A percentile compares a stretch with the other conserved stretches of the same genome.
Conservation (phyloP, 2,329 filamentous ascomycete species). For the Microdochium nivale region DNA sequence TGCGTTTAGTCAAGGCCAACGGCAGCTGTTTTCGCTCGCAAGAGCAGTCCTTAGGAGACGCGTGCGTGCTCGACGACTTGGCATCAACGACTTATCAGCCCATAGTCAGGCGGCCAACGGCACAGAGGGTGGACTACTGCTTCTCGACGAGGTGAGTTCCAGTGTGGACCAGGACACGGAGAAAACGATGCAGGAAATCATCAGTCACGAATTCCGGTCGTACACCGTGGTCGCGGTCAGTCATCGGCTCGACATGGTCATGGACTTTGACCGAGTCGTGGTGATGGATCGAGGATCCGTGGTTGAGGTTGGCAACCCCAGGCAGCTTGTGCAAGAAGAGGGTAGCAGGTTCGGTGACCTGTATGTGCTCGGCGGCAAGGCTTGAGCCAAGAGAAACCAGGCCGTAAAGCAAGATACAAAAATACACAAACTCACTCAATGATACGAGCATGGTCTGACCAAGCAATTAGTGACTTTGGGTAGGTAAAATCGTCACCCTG, state of each 20-base stretch:
- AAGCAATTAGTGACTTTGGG: no score
- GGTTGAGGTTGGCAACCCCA: slow-evolving; percentile 26
- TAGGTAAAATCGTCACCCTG: no score
- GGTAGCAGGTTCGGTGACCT: slow-evolving; percentile 13
- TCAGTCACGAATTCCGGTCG: slow-evolving; percentile 13
- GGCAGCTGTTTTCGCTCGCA: slow-evolving; percentile 16
- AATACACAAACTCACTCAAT: no score
- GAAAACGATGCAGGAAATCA: slow-evolving; percentile 12
- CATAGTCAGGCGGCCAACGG: slow-evolving; percentile 4
- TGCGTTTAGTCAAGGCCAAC: slow-evolving; percentile 41
- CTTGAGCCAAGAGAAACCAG: not conserved
- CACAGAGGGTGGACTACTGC: slow-evolving; percentile 15
- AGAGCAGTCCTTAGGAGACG: slow-evolving; percentile 17
- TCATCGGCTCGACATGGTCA: slow-evolving; percentile 27
- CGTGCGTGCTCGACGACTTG: slow-evolving; percentile 11
- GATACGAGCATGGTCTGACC: no score
- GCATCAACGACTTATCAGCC: slow-evolving; percentile 1
- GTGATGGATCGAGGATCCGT: slow-evolving; percentile 37
- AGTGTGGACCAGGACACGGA: slow-evolving; percentile 20
- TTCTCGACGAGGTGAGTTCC: slow-evolving; percentile 23
- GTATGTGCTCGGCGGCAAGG: not conserved
- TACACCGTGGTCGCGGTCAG: slow-evolving; percentile 38
- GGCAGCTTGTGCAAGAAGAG: slow-evolving; percentile 5
- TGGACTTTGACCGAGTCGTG: slow-evolving; percentile 38
- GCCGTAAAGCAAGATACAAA: not conserved